phyloP scores from a whole-genome alignment of 2,329 filamentous ascomycete species.

The Pezicula neosporulosa region DNA sequence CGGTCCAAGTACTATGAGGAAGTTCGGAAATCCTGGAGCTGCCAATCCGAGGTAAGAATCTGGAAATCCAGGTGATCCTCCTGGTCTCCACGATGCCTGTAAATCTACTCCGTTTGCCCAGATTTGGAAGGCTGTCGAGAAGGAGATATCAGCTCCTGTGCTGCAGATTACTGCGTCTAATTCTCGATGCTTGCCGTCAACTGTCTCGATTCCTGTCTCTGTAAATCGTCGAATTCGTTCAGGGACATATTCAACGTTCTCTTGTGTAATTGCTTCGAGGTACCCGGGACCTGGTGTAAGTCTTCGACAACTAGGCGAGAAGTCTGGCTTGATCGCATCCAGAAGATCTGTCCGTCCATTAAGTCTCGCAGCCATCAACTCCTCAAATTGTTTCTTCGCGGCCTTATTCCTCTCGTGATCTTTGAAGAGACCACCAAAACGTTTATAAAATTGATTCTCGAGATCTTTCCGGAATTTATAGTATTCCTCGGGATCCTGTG shows the following conservation, averaged over 20 bases:
- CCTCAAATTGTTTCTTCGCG: conserved; percentile 42
- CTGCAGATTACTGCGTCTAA: conserved; percentile 26
- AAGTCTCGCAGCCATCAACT: conserved; percentile 52
- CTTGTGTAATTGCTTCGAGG: conserved; percentile 38
- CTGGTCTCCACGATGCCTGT: conserved; percentile 45
- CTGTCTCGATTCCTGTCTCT: conserved; percentile 25
- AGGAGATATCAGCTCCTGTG: conserved; percentile 19
- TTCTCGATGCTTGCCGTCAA: conserved; percentile 19
- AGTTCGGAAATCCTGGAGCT: conserved; percentile 6
- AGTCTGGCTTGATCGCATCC: conserved; percentile 55
- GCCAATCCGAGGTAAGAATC: conserved; percentile 7
- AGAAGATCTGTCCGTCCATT: conserved; percentile 52
- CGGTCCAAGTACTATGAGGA: conserved; percentile 4
- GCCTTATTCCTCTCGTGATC: conserved; percentile 45
- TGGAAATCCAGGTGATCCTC: conserved; percentile 34
- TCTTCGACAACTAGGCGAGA: conserved; percentile 61
- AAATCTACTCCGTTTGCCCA: conserved; percentile 3
- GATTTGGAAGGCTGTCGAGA: conserved; percentile 4
- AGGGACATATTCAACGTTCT: conserved; percentile 38
- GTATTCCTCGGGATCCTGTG: conserved; percentile 54
- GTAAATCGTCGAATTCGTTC: conserved; percentile 31
- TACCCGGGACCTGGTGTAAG: conserved; percentile 60
- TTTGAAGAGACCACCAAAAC: conserved; percentile 51
- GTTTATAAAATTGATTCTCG: conserved; percentile 54
- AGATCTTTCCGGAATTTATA: conserved; percentile 51